phyloP scores from a whole-genome alignment of 306 rosid species.

The Cucumis hystrix region DNA sequence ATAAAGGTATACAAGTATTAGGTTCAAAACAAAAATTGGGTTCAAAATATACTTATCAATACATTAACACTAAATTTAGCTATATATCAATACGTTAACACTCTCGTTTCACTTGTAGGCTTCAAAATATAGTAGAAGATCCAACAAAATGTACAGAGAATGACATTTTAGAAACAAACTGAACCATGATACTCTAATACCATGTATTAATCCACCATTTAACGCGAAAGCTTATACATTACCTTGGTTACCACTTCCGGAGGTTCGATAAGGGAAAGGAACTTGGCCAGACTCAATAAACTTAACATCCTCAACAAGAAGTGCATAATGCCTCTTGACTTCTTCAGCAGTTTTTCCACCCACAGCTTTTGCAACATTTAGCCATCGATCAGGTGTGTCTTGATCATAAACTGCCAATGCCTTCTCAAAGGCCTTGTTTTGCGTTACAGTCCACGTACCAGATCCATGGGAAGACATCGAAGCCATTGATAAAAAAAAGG shows the following conservation, averaged over 20 bases:
- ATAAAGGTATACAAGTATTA: no score
- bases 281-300: neutral
- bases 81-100: no score
- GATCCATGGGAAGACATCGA: slow-evolving; percentile 1
- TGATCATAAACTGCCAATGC: slow-evolving; percentile 28
- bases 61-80: no score
- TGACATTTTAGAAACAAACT: neutral
- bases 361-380: slow-evolving; percentile 25
- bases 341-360: slow-evolving; percentile 21
- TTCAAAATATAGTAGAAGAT: no score
- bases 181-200: no score
- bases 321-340: neutral
- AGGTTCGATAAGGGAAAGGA: neutral
- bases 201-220: neutral
- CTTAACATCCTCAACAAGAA: slow-evolving; percentile 3
- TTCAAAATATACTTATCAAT: no score
- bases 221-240: neutral
- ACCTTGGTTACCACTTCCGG: neutral
- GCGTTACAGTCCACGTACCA: neutral
- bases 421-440: slow-evolving; percentile 3
- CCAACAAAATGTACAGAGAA: no score
- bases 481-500: neutral
- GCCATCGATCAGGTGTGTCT: slow-evolving; percentile 32
- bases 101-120: no score
- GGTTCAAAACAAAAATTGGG: no score